Conservation (phyloP, 1,139 yeast genomes). For the Candida frijolesensis region DNA sequence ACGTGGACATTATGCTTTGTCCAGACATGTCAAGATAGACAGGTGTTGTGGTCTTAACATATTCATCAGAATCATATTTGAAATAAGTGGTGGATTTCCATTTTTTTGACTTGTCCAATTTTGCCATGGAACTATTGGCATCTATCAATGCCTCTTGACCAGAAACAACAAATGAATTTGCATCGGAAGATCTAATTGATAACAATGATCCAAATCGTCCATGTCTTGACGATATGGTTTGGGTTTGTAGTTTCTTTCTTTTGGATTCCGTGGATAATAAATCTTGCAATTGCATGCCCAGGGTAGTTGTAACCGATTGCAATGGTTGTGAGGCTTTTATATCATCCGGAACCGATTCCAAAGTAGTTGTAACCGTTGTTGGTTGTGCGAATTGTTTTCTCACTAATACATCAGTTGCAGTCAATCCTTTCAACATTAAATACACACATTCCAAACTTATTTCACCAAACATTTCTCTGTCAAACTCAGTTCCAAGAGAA, state of each 20-base stretch:
- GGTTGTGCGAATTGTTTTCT: constrained; percentile 1
- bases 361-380: constrained; percentile 1
- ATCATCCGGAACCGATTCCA: not conserved
- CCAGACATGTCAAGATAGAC: constrained; percentile 35
- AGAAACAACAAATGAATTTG: constrained; percentile 64
- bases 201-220: constrained; percentile 89
- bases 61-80: constrained; percentile 48
- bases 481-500: constrained; percentile 65
- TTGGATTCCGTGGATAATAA: constrained; percentile 61
- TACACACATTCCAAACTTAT: constrained; percentile 72
- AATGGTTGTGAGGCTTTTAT: constrained; percentile 16
- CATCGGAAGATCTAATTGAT: constrained; percentile 62
- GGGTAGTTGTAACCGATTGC: constrained; percentile 25
- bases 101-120: constrained; percentile 65
- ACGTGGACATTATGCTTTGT: constrained; percentile 44
- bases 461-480: constrained; percentile 59
- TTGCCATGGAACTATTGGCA: constrained; percentile 50
- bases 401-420: constrained; percentile 26
- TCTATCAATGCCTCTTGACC: constrained; percentile 70
- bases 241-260: constrained; percentile 51
- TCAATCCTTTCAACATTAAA: constrained; percentile 60
- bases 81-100: constrained; percentile 57
- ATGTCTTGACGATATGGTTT: constrained; percentile 70
- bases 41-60: constrained; percentile 26
- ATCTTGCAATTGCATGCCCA: constrained; percentile 49